Evolutionary conservation across 495 filamentous ascomycete genomes (phyloP).

Genomic region (Penicillium roqueforti): DNA sequence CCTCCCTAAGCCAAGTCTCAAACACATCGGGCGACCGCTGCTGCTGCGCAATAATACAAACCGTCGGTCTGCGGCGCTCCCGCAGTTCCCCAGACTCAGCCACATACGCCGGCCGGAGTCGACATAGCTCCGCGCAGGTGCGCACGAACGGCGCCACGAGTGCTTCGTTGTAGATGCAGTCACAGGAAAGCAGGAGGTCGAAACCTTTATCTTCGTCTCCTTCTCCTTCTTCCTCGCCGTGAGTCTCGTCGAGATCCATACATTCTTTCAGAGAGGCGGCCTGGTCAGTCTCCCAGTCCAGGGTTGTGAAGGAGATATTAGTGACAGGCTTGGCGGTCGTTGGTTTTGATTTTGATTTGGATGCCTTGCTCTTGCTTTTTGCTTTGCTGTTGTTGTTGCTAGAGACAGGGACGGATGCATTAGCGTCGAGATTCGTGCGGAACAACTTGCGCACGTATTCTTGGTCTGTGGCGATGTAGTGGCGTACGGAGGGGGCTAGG

Average conservation of each 20-base stretch:
- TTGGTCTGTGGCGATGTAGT: conserved; percentile 84
- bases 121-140: conserved; percentile 76
- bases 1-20: conserved; percentile 70
- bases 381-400: conserved; percentile 11
- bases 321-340: neutral
- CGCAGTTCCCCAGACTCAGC: conserved; percentile 1
- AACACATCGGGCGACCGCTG: conserved; percentile 80
- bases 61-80: conserved; percentile 40
- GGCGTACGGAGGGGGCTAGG: conserved; percentile 55
- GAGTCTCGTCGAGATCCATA: conserved; percentile 11
- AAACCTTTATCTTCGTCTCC: conserved; percentile 33
- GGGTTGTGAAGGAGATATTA: conserved; percentile 41
- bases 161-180: conserved; percentile 86
- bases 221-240: conserved; percentile 12
- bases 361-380: conserved; percentile 18
- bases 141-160: conserved; percentile 78
- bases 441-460: conserved; percentile 73
- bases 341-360: conserved; percentile 3
- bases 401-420: conserved; percentile 27
- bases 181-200: conserved; percentile 72
- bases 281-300: conserved; percentile 46
- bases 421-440: conserved; percentile 68
- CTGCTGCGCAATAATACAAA: conserved; percentile 81
- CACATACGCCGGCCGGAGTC: conserved; percentile 41
- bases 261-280: conserved; percentile 30